Evolutionary conservation across 495 filamentous ascomycete genomes (phyloP).

Genomic region (Aspergillus leporis): DNA sequence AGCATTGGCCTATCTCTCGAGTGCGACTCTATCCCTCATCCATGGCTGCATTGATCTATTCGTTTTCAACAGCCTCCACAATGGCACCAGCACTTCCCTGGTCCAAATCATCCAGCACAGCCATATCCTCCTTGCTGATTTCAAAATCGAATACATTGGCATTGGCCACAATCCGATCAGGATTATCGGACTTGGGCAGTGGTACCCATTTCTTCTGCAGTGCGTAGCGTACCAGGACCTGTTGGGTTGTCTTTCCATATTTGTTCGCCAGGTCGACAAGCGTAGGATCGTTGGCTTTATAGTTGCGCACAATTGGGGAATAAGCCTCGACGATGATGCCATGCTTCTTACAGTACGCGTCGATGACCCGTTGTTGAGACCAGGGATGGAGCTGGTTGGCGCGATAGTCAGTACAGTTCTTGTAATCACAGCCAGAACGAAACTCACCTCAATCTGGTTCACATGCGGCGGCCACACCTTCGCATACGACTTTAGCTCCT

Average conservation of each 20-base stretch:
- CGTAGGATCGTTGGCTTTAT: slow-evolving; percentile 58
- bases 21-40: slow-evolving; percentile 9
- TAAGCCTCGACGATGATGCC: slow-evolving; percentile 68
- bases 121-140: slow-evolving; percentile 63
- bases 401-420: slow-evolving; percentile 7
- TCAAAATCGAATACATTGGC: slow-evolving; percentile 66
- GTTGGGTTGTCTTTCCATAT: slow-evolving; percentile 50
- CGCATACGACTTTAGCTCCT: slow-evolving; percentile 62
- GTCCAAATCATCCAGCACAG: slow-evolving; percentile 62
- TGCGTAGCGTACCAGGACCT: slow-evolving; percentile 56
- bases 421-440: not conserved
- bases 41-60: slow-evolving; percentile 25
- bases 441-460: slow-evolving; percentile 67
- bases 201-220: slow-evolving; percentile 72
- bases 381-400: slow-evolving; percentile 61
- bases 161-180: slow-evolving; percentile 63
- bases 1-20: not conserved
- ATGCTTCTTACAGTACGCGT: slow-evolving; percentile 59
- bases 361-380: slow-evolving; percentile 63
- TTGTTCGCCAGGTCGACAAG: slow-evolving; percentile 54
- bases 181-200: slow-evolving; percentile 69
- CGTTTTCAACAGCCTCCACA: slow-evolving; percentile 52
- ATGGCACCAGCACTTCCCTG: slow-evolving; percentile 57
- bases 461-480: slow-evolving; percentile 65
- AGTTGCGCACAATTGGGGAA: slow-evolving; percentile 62